Conservation (phyloP, 371 early-diverging fungal species). For the Antonospora locustae region DNA sequence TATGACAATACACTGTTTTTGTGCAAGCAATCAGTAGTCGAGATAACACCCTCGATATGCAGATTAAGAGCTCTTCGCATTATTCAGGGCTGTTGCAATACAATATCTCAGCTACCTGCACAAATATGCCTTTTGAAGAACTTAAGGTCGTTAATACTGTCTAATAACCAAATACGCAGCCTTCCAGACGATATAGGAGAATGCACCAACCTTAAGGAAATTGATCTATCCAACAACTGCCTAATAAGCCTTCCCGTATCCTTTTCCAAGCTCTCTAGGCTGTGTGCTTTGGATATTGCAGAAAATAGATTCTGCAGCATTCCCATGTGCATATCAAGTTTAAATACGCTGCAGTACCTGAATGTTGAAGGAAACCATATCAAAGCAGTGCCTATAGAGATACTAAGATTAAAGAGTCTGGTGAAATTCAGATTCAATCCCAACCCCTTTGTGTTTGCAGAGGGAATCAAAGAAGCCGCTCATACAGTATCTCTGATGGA, state of each 20-base stretch:
- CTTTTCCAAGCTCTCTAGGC: slow-evolving; percentile 21
- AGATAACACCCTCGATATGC: slow-evolving; percentile 34
- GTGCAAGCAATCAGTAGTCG: slow-evolving; percentile 40
- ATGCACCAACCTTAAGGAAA: slow-evolving; percentile 36
- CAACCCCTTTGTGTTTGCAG: neutral
- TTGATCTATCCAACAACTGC: slow-evolving; percentile 48
- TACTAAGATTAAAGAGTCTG: slow-evolving; percentile 47
- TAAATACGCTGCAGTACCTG: slow-evolving; percentile 35
- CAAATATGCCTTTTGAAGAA: slow-evolving; percentile 40
- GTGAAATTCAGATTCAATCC: slow-evolving; percentile 1
- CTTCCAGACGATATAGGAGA: slow-evolving; percentile 45
- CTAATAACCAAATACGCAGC: slow-evolving; percentile 40
- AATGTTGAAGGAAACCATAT: slow-evolving; percentile 38
- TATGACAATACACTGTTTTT: slow-evolving; percentile 45
- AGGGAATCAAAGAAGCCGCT: neutral
- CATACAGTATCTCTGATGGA: slow-evolving; percentile 28
- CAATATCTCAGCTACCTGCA: slow-evolving; percentile 40
- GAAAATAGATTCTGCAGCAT: slow-evolving; percentile 41
- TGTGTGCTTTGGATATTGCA: slow-evolving; percentile 43
- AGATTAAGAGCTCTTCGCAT: slow-evolving; percentile 16
- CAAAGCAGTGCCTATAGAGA: slow-evolving; percentile 38
- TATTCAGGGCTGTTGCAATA: slow-evolving; percentile 54
- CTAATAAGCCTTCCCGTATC: slow-evolving; percentile 38
- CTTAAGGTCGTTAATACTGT: slow-evolving; percentile 47
- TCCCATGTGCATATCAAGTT: slow-evolving; percentile 35